phyloP scores from a whole-genome alignment of 352 stramenopile genomes.

The Phytophthora multivora region DNA sequence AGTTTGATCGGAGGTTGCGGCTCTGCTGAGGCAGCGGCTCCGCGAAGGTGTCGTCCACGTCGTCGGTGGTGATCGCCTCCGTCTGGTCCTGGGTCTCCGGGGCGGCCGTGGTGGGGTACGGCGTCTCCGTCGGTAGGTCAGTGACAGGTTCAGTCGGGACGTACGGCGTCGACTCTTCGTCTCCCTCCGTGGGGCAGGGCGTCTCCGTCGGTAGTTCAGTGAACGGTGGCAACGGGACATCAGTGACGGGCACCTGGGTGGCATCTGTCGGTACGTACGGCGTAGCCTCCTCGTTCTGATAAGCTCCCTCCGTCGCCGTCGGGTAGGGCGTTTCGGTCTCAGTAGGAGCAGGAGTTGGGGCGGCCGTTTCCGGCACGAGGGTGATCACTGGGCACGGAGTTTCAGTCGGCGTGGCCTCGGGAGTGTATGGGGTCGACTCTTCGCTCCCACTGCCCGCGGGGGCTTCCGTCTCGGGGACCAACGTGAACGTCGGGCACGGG shows the following conservation, averaged over 20 bases:
- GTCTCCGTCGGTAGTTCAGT: conserved; percentile 16
- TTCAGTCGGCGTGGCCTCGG: not conserved
- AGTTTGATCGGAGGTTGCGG: conserved; percentile 31
- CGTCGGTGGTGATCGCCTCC: conserved; percentile 7
- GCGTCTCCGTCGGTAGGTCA: conserved; percentile 6
- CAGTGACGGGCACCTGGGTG: conserved; percentile 8
- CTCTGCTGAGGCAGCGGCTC: conserved; percentile 12
- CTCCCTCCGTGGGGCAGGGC: not conserved
- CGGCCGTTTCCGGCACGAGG: conserved; percentile 7
- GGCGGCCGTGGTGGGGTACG: not conserved
- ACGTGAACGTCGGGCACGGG: conserved; percentile 13
- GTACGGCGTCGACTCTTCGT: too few relatives aligned
- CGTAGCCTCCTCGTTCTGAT: conserved; percentile 14
- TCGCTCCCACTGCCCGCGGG: not conserved
- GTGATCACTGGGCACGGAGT: conserved; percentile 15
- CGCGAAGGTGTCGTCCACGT: conserved; percentile 27
- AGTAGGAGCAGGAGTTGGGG: not conserved
- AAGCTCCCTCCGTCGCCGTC: conserved; percentile 3
- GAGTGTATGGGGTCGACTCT: conserved; percentile 10
- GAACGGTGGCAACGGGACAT: conserved; percentile 13
- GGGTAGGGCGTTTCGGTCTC: not conserved
- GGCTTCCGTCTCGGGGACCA: conserved; percentile 23
- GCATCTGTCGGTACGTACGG: conserved; percentile 1
- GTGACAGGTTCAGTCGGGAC: not conserved
- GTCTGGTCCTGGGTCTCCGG: not conserved